Conservation (phyloP, 208 protist genomes). For the Leishmania guyanensis region DNA sequence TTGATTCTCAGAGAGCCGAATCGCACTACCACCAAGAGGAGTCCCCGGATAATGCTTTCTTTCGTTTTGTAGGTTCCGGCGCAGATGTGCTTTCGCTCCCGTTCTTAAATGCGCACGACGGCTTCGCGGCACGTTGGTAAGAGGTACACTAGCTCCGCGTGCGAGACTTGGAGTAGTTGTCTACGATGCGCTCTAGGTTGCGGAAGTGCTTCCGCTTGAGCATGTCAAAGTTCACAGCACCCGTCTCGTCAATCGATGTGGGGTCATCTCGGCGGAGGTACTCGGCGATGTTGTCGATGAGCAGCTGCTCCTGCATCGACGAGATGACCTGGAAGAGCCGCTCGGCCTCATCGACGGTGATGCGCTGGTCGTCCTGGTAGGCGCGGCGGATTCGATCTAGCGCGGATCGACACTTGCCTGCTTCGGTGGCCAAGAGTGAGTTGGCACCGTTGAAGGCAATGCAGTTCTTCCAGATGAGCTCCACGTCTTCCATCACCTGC, state of each 20-base stretch:
- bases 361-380: constrained; percentile 51
- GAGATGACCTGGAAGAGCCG: constrained; percentile 42
- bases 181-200: constrained; percentile 55
- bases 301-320: constrained; percentile 36
- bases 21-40: neutral
- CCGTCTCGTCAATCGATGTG: constrained; percentile 43
- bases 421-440: constrained; percentile 50
- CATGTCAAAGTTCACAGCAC: constrained; percentile 44
- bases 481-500: constrained; percentile 66
- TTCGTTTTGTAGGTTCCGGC: neutral
- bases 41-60: neutral
- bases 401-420: constrained; percentile 44
- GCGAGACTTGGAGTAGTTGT: constrained; percentile 41
- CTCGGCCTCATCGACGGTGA: constrained; percentile 53
- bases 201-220: constrained; percentile 66
- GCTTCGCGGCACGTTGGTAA: neutral
- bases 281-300: constrained; percentile 42
- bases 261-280: constrained; percentile 61
- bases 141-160: constrained; percentile 12
- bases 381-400: constrained; percentile 43
- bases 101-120: neutral
- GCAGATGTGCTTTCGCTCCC: neutral
- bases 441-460: constrained; percentile 65
- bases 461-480: constrained; percentile 81
- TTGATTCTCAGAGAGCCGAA: neutral